Evolutionary conservation across 306 rosid species (phyloP).

Genomic region (Herpetospermum pedunculosum): DNA sequence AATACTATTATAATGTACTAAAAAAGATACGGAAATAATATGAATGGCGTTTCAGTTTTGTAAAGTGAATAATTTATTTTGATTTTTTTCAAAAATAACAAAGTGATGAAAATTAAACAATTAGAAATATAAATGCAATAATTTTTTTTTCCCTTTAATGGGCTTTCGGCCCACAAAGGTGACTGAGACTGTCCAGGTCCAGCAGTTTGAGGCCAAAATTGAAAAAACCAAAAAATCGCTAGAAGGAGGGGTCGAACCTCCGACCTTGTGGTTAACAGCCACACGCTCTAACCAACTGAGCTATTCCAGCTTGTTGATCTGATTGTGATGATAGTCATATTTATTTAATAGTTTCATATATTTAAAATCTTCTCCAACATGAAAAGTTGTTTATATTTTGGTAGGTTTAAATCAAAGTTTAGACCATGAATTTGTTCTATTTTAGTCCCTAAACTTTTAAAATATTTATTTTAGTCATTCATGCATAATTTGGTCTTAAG

Average conservation of each 20-base stretch:
- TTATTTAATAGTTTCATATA: too few relatives aligned
- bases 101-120: not conserved
- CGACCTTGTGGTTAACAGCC: not conserved
- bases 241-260: not conserved
- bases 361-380: too few relatives aligned
- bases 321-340: too few relatives aligned
- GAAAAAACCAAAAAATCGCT: not conserved
- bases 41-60: not conserved
- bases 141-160: not conserved
- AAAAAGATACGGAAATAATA: too few relatives aligned
- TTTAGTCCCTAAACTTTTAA: too few relatives aligned
- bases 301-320: not conserved
- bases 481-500: too few relatives aligned
- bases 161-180: not conserved
- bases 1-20: not conserved
- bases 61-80: not conserved
- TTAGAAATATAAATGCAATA: not conserved
- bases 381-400: too few relatives aligned
- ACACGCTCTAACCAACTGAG: not conserved
- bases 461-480: too few relatives aligned
- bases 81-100: not conserved
- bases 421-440: too few relatives aligned
- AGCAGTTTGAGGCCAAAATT: not conserved
- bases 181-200: not conserved
- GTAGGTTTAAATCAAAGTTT: too few relatives aligned